Evolutionary conservation across 2,329 filamentous ascomycete genomes (phyloP), one percentile per base, ranked within the genome.

Genomic region (Phialocephala sp.): DNA sequence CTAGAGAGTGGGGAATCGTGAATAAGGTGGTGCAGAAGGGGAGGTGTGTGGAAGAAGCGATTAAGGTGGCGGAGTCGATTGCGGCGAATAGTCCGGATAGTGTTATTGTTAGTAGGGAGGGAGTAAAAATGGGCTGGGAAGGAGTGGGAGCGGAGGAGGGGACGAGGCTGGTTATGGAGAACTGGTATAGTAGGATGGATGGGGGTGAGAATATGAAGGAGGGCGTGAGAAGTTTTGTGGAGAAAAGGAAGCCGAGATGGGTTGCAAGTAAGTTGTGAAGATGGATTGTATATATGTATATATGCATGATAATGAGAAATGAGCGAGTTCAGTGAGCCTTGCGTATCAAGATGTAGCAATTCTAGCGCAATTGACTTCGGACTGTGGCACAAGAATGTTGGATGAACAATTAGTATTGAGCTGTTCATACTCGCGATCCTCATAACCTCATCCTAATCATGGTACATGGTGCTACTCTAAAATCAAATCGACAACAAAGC

Each of bases 111-210:
- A 89, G 82, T 66, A 83, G 91, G 24, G 88, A 89, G 74, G 91
- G 91, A 0, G 74, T 95, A 59, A 86, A 90, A 76, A 78, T 91
- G 69, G 91, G 89, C 0, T 93, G 90, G 90, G 91, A 92, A 72
- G 85, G 83, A 0, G 78, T 89, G 22, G 86, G 88, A 12, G 89
- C 88, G 0, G 86, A 88, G 76, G 83, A 85, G 67, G 75, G 71
- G 2, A 91, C 87, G 41, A 80, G 80, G 66, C 74, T 86, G 68
- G 75, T 91, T 63, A 80, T 83, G 18, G 82, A 86, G 62, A 83
- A 83, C 1, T 85, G 88, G 81, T 89, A 86, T 72, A 80, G 80
- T 62, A 80, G 80, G 66, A 81, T 94, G 63, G 82, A 89, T 68
- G 83, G 81, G 1, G 90, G 87, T 0, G 88, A 91, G 71, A 94